Conservation (phyloP, 2,329 filamentous ascomycete genomes). For the Ploettnerulaceae sp. region DNA sequence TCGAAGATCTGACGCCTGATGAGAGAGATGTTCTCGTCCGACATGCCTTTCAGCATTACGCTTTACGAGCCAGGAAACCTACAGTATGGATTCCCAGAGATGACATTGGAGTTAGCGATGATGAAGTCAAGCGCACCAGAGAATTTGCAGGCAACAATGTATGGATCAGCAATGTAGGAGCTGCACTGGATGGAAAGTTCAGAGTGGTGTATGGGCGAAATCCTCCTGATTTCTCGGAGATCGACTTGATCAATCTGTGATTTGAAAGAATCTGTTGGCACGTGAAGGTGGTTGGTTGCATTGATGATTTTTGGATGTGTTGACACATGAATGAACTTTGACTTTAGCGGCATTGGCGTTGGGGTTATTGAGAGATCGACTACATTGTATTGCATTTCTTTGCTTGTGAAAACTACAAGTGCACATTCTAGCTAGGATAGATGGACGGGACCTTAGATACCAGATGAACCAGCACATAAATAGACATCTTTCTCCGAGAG, state of each 20-base stretch:
- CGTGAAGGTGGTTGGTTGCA: background rate
- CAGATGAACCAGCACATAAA: constrained; percentile 1
- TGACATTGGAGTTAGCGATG: constrained; percentile 82
- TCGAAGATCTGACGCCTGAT: constrained; percentile 88
- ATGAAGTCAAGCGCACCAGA: constrained; percentile 78
- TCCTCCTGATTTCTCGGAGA: constrained; percentile 84
- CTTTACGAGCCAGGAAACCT: constrained; percentile 76
- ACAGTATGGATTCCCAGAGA: constrained; percentile 94
- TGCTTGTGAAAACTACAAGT: constrained; percentile 2
- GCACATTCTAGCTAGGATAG: constrained; percentile 4
- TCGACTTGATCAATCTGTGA: constrained; percentile 78
- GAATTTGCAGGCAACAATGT: constrained; percentile 54
- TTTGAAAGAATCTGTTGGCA: background rate
- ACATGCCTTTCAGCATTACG: constrained; percentile 86
- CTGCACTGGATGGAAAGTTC: constrained; percentile 77
- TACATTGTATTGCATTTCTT: constrained; percentile 5
- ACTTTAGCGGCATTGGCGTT: constrained; percentile 16
- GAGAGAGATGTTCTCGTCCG: constrained; percentile 81
- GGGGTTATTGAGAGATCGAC: background rate
- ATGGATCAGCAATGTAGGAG: constrained; percentile 92
- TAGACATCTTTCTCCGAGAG: too few species aligned
- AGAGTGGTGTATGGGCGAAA: constrained; percentile 79
- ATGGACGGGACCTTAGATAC: constrained; percentile 1
- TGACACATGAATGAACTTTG: constrained; percentile 2
- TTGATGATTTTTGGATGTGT: background rate